phyloP scores from a whole-genome alignment of 495 filamentous ascomycete species.

The Lophiotrema nucula region DNA sequence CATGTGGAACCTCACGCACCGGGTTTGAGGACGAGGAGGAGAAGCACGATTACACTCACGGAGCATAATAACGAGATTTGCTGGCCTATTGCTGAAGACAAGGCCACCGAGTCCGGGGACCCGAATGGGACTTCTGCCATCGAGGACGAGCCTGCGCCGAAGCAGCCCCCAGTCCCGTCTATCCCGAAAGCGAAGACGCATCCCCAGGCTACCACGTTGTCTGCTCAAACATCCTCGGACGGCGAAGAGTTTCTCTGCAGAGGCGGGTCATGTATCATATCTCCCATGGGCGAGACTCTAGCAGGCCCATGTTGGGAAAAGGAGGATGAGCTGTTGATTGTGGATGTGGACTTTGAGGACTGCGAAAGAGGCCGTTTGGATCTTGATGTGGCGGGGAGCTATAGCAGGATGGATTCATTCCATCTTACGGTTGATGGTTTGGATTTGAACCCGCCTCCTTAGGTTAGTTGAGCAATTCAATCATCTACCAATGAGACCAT shows the following conservation, averaged over 20 bases:
- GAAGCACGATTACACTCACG: slow-evolving; percentile 44
- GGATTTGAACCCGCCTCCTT: slow-evolving; percentile 73
- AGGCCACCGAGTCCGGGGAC: slow-evolving; percentile 3
- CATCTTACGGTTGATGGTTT: slow-evolving; percentile 72
- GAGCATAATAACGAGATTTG: slow-evolving; percentile 56
- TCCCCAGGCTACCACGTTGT: not conserved
- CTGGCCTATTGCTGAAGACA: slow-evolving; percentile 41
- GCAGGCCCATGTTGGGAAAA: slow-evolving; percentile 83
- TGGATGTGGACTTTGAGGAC: slow-evolving; percentile 62
- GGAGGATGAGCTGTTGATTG: slow-evolving; percentile 56
- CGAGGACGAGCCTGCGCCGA: slow-evolving; percentile 11
- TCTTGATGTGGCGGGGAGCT: slow-evolving; percentile 73
- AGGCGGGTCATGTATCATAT: slow-evolving; percentile 81
- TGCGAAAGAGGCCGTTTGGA: slow-evolving; percentile 62
- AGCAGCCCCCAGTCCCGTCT: slow-evolving; percentile 2
- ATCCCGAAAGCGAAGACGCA: not conserved
- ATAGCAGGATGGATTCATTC: slow-evolving; percentile 81
- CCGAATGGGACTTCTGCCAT: slow-evolving; percentile 31
- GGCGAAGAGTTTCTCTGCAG: slow-evolving; percentile 57
- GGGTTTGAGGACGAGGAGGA: not conserved
- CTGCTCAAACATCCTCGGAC: not conserved
- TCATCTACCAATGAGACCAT: too few relatives aligned
- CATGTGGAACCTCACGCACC: not conserved
- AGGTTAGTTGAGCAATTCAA: not conserved
- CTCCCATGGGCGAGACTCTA: slow-evolving; percentile 73